Evolutionary conservation across 2,329 filamentous ascomycete species (phyloP), one percentile per base, ranked within the genome.

Genomic region (Tothia fuscella): DNA sequence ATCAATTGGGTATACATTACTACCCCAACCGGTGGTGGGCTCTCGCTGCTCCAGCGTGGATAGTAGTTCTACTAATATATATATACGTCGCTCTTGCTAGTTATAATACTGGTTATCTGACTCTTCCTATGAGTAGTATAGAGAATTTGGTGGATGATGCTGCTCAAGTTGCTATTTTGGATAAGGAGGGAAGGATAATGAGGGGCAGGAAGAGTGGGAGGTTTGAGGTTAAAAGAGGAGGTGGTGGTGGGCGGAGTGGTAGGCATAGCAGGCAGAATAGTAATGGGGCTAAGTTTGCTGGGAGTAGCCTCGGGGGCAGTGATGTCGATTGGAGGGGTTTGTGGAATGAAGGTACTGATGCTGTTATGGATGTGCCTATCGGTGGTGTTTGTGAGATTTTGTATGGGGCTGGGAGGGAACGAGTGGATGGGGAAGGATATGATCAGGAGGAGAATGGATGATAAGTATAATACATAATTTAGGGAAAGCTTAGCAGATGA

Each of bases 1-100:
- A 94, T 58, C 85, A 85, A 45, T 73, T 98, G 43, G 89, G 91
- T 16, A 93, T 98, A 44, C 80, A 87, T 64, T 96, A 96, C 69
- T 98, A 95, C 54, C 91, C 91, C 1, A 87, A 95, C 60, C 78
- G 91, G 36, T 98, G 91, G 91, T 98, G 91, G 91, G 85, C 84
- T 36, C 73, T 98, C 16, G 91, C 91, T 1, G 78, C 95, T 12
- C 91, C 91, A 0, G 80, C 83, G 5, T 96, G 87, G 68, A 68
- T 95, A 24, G 88, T 95, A 42, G 88, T 91, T 72, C 65, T 80
- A 34, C 70, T 96, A 25, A 72, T 91, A 20, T 98, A 93, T 64
- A 93, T 95, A 48, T 98, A 94, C 63, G 78, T 94, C 7, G 91
- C 91, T 30, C 74, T 98, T 26, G 87, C 88, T 35, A 73, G 76